Percentiles rank a stretch among this genome's conserved stretches.
Conservation (phyloP, 2,329 filamentous ascomycete genomes). For the Balansia obtecta region DNA sequence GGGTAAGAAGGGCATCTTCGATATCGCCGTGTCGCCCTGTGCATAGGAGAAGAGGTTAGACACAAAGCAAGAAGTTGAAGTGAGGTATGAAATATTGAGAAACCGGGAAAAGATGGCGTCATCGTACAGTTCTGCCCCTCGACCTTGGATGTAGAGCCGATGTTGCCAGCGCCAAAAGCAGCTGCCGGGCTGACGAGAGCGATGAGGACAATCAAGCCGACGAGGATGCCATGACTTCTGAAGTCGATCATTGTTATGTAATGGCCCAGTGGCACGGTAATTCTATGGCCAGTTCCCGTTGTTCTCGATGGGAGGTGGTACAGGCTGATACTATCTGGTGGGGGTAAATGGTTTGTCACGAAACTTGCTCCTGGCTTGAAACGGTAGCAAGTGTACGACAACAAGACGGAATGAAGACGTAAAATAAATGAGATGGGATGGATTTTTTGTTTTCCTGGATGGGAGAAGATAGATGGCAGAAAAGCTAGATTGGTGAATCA, state of each 20-base stretch:
- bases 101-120: background rate
- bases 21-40: conserved; percentile 79
- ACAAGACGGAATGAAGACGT: background rate
- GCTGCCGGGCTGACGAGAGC: conserved; percentile 54
- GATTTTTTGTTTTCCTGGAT: too few relatives aligned
- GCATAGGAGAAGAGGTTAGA: background rate
- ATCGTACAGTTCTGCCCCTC: conserved; percentile 69
- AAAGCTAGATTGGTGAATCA: background rate
- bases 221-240: conserved; percentile 35
- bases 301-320: background rate
- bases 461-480: background rate
- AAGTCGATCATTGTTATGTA: conserved; percentile 31
- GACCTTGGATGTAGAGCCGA: conserved; percentile 66
- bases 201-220: conserved; percentile 50
- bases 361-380: background rate
- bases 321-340: background rate
- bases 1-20: conserved; percentile 72
- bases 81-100: too few relatives aligned
- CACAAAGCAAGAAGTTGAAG: too few relatives aligned
- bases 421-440: background rate
- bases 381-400: background rate
- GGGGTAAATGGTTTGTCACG: too few relatives aligned
- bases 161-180: conserved; percentile 83
- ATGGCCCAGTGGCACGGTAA: background rate
- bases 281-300: background rate